Base-by-base conservation (phyloP, 2,329 filamentous ascomycete species). In the Trichoderma sp. region DNA sequence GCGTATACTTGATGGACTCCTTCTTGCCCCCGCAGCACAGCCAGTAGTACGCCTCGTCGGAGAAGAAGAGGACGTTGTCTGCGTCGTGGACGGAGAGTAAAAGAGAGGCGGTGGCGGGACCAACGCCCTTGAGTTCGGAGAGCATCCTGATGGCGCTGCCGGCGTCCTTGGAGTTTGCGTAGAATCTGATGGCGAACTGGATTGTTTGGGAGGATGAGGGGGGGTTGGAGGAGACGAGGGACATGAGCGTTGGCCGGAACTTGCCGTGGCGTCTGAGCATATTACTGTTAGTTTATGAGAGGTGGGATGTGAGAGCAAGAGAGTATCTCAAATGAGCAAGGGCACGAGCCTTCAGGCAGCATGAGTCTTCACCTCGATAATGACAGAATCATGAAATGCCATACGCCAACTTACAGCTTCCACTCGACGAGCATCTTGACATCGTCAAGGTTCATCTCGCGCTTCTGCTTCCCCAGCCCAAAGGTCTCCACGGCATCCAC, bases 1-100 rank as follows among this genome's bases (percentile, higher is more conserved):
- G 75, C 48, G 82, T 89, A 76, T 95, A 95, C 75, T 88, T 90
- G 74, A 92, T 88, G 26, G 79, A 76, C 0, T 72, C 76, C 62
- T 78, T 82, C 47, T 78, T 77, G 0, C 81, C 81, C n/a, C 76
- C 74, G 72, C 83, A 85, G 71, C 85, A 85, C 6, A 90, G 77
- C 90, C 90, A 94, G 69, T 88, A 83, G 72, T 88, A 94, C 3
- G 88, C 82, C 76, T 95, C 91, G 72, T 96, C 92, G 2, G 88
- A 90, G 77, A 94, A 94, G 80, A 94, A 94, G 1, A 90, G 83
- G 56, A 88, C 81, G 14, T 78, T 76, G 0, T 79, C 75, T 0
- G 88, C 83, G 66, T 87, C 82, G 68, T 87, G 83, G 5, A 90
- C 85, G 5, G 88, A 84, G 3, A 95, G 81, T 1, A 94, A 77